Percentiles rank a stretch among this genome's conserved stretches.
Conservation (phyloP, 192 early-diverging fungal species). For the Backusella luteola region DNA sequence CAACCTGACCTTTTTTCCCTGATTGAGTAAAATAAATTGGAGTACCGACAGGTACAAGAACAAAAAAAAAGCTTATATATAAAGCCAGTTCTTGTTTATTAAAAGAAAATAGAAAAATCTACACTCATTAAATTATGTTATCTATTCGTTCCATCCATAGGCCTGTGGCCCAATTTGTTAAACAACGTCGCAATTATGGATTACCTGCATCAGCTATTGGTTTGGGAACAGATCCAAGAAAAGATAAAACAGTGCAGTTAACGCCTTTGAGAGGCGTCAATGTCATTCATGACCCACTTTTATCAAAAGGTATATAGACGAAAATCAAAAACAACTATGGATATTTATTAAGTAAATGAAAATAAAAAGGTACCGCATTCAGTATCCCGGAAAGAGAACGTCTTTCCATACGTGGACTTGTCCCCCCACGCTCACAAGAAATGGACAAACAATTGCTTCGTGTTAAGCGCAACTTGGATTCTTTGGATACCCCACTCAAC, state of each 20-base stretch:
- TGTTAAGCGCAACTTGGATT: constrained; percentile 50
- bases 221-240: constrained; percentile 29
- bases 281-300: constrained; percentile 51
- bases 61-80: constrained; percentile 1
- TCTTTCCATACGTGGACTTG: constrained; percentile 51
- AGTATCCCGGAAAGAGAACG: constrained; percentile 50
- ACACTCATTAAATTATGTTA: not conserved
- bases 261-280: constrained; percentile 42
- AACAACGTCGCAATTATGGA: constrained; percentile 9
- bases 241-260: constrained; percentile 34
- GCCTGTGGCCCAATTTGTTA: not conserved
- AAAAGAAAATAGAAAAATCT: not conserved
- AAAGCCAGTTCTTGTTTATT: not conserved
- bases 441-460: constrained; percentile 57
- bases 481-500: constrained; percentile 44
- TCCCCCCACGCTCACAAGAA: constrained; percentile 52
- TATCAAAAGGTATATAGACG: constrained; percentile 42
- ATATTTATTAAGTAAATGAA: not conserved
- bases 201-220: constrained; percentile 11
- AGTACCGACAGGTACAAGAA: not conserved
- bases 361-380: constrained; percentile 42
- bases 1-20: not conserved
- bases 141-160: not conserved
- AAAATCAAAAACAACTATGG: not conserved
- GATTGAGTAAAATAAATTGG: constrained; percentile 3